phyloP scores from a whole-genome alignment of 495 filamentous ascomycete species.

The Massariosphaeria phaeospora region DNA sequence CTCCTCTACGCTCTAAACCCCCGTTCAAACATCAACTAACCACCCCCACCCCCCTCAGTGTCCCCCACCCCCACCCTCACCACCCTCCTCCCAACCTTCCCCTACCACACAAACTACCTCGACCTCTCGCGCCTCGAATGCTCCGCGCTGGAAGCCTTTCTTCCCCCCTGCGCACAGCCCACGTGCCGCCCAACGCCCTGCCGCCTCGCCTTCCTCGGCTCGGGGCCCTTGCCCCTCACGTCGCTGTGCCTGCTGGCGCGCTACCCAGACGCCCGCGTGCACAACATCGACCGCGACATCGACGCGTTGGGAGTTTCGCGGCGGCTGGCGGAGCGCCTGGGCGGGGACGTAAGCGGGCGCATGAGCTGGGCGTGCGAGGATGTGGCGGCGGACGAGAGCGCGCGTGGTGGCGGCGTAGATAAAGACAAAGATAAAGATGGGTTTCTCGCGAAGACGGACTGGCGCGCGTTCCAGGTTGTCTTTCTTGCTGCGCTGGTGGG shows the following conservation, averaged over 20 bases:
- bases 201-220: slow-evolving; percentile 43
- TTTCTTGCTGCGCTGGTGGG: slow-evolving; percentile 48
- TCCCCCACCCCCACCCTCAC: neutral
- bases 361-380: slow-evolving; percentile 31
- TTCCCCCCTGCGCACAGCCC: neutral
- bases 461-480: slow-evolving; percentile 42
- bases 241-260: slow-evolving; percentile 36
- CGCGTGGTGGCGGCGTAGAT: slow-evolving; percentile 2
- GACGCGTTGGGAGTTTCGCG: slow-evolving; percentile 36
- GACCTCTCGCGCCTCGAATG: slow-evolving; percentile 45
- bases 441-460: neutral
- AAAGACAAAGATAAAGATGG: no score
- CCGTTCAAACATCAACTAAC: neutral
- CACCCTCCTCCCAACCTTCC: slow-evolving; percentile 37
- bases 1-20: no score
- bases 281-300: slow-evolving; percentile 40
- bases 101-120: slow-evolving; percentile 46
- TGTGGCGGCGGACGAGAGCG: neutral
- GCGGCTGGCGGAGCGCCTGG: slow-evolving; percentile 16
- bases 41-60: neutral
- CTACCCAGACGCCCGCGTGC: slow-evolving; percentile 21
- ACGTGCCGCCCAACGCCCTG: neutral
- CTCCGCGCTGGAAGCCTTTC: slow-evolving; percentile 34
- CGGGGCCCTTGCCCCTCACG: slow-evolving; percentile 45
- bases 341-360: neutral